Percentiles rank a stretch among this genome's conserved stretches.
These are phyloP conservation scores for Stephania cephalantha DNA, from an alignment of 164 flowering plant genomes.

Conservation along the genomic window DNA sequence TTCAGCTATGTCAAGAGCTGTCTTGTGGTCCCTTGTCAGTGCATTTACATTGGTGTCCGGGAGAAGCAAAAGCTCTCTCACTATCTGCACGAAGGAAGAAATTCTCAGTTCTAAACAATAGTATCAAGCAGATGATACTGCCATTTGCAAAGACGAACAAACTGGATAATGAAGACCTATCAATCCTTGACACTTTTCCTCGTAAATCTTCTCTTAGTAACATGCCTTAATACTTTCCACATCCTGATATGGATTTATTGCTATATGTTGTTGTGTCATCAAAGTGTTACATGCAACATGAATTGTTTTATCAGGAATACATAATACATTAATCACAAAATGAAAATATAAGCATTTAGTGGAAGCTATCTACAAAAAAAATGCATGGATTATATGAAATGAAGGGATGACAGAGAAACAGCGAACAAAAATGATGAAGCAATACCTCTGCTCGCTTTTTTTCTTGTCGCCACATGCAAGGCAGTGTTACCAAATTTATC, in stretches of 20 bases:
- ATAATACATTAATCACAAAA: neutral
- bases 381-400: neutral
- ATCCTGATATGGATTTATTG: too few species aligned
- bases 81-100: conserved; percentile 44
- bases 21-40: conserved; percentile 62
- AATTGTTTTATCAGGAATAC: neutral
- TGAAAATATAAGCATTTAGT: neutral
- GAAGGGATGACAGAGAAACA: neutral
- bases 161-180: too few species aligned
- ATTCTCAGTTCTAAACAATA: too few species aligned
- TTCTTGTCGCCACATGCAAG: conserved; percentile 81
- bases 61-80: conserved; percentile 41
- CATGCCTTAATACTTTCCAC: too few species aligned
- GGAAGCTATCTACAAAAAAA: neutral
- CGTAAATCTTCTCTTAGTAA: too few species aligned
- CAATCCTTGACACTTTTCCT: too few species aligned
- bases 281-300: neutral
- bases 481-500: conserved; percentile 79
- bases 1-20: conserved; percentile 76
- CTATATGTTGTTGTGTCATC: too few species aligned
- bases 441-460: conserved; percentile 77
- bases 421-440: neutral
- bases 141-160: too few species aligned
- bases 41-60: conserved; percentile 67
- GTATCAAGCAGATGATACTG: too few species aligned